A percentile compares a stretch with the other conserved stretches of the same genome.
phyloP scores from a whole-genome alignment of 306 rosid species.

The Luffa aegyptiaca region DNA sequence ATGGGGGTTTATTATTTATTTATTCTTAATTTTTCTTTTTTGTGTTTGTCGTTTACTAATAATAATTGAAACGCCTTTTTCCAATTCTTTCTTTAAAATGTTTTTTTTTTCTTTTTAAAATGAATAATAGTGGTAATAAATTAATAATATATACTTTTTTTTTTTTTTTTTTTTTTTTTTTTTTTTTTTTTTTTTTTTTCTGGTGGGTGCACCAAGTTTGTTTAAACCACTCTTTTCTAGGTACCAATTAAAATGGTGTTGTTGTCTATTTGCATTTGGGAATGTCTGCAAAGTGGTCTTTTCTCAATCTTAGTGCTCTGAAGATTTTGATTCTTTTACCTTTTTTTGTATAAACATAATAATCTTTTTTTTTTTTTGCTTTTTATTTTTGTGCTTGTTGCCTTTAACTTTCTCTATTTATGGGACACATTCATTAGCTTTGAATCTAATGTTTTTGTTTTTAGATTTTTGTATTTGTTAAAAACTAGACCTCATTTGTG shows the following conservation, averaged over 20 bases:
- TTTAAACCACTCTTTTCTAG: not conserved
- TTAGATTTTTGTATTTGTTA: not conserved
- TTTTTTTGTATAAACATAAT: not conserved
- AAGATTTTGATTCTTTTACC: not conserved
- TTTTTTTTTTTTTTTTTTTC: too few relatives aligned
- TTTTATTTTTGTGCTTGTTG: not conserved
- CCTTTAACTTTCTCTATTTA: not conserved
- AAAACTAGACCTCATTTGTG: not conserved
- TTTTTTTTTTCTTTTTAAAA: not conserved
- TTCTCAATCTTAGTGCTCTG: not conserved
- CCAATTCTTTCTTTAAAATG: not conserved
- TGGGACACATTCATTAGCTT: not conserved
- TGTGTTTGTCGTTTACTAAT: conserved; percentile 1
- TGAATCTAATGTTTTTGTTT: not conserved
- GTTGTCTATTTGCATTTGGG: not conserved
- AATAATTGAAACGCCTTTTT: not conserved
- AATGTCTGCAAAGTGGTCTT: not conserved
- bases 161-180: too few relatives aligned
- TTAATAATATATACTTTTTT: not conserved
- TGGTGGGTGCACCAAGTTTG: not conserved
- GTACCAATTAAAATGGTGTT: not conserved
- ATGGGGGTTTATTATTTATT: not conserved
- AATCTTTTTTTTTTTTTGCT: not conserved
- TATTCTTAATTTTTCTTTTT: not conserved
- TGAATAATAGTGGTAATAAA: not conserved